Conservation (phyloP, 1,284 basidiomycete species). For the Fomes fomentarius region DNA sequence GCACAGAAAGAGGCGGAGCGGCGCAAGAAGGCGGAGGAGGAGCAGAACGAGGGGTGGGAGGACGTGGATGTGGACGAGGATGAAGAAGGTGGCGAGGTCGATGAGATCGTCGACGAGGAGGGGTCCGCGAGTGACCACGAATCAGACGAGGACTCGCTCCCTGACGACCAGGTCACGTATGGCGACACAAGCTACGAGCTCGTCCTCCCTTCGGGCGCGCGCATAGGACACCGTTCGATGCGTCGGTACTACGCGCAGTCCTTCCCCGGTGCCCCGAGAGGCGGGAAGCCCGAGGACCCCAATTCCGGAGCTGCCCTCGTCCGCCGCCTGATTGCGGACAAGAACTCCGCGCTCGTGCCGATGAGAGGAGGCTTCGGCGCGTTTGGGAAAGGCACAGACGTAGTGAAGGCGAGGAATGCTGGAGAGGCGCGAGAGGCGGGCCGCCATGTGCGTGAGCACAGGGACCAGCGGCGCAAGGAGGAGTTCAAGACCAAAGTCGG, state of each 20-base stretch:
- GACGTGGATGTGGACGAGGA: slow-evolving; percentile 54
- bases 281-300: slow-evolving; percentile 54
- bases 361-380: slow-evolving; percentile 86
- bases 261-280: slow-evolving; percentile 47
- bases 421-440: slow-evolving; percentile 95
- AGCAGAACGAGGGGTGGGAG: slow-evolving; percentile 63
- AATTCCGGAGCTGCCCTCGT: slow-evolving; percentile 77
- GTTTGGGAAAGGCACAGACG: slow-evolving; percentile 77
- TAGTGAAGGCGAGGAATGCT: slow-evolving; percentile 89
- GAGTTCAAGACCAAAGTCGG: slow-evolving; percentile 85
- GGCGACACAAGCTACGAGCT: slow-evolving; percentile 86
- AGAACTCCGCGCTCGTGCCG: slow-evolving; percentile 82
- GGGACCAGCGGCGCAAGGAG: slow-evolving; percentile 80
- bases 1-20: slow-evolving; percentile 34
- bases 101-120: slow-evolving; percentile 52
- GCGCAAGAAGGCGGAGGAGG: slow-evolving; percentile 40
- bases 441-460: slow-evolving; percentile 84
- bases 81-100: slow-evolving; percentile 50
- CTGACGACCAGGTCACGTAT: slow-evolving; percentile 62
- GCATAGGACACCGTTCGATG: slow-evolving; percentile 91
- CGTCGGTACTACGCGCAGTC: slow-evolving; percentile 89
- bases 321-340: slow-evolving; percentile 76
- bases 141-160: slow-evolving; percentile 45
- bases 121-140: slow-evolving; percentile 36
- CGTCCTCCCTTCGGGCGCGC: slow-evolving; percentile 91